Evolutionary conservation across 106 monocot genomes (phyloP), one percentile per base, ranked within the genome.

Genomic region (Phalaenopsis equestris): DNA sequence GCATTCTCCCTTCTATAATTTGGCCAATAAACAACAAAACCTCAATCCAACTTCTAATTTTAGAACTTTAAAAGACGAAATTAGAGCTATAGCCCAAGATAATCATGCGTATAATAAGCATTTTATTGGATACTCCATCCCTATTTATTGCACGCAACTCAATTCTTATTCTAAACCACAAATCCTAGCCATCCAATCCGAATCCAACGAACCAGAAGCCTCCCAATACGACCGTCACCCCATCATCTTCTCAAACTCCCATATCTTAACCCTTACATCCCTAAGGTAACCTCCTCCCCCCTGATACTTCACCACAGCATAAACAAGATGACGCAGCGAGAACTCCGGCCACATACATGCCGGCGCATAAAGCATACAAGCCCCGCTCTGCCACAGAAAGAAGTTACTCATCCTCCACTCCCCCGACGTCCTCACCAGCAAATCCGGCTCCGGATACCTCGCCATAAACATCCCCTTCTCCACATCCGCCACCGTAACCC

Each of bases 341-440:
- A 90, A 18, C 80, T 90, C 87, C 15, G 87, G 90, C 90, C 85
- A 90, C 2, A 87, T 73, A 21, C 78, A 74, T 8, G 11, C n/a
- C 15, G 85, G 83, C 6, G 80, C 37, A 23, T 85, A 65, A 41
- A 87, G 58, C 36, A 85, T 21, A 36, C 73, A 79, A 5, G 16
- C 4, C 0, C 17, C 38, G 18, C 81, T 84, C 76, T 91, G 90
- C 90, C 87, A 90, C 42, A 84, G 67, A 3, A 88, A 49, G 58
- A 81, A 88, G 61, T 91, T 91, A 55, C 88, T 91, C 76, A 86
- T 65, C 76, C 88, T 52, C 16, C 85, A 88, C 80, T 90, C 90
- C 41, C 90, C 90, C 4, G 86, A 84, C 17, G 88, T 90, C 79
- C 88, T 76, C 5, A 90, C 67, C 49, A 90, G 18, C 9, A 90